Conservation (phyloP, 768 basidiomycete genomes). For the Psilocybe cubensis region DNA sequence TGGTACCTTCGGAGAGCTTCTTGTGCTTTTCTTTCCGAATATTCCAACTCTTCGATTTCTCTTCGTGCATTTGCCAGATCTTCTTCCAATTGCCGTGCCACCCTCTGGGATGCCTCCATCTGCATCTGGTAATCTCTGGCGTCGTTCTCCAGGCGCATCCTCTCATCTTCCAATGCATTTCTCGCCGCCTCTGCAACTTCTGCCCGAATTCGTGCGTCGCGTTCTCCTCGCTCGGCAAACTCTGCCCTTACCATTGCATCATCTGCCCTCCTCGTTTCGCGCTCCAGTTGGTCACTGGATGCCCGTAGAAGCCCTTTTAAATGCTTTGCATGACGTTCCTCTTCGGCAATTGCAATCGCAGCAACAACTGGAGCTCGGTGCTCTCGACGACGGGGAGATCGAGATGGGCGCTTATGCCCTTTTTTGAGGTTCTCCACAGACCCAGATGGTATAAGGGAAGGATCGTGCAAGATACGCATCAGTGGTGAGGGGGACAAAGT, state of each 20-base stretch:
- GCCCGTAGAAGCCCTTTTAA: slow-evolving; percentile 55
- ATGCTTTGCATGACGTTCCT: slow-evolving; percentile 59
- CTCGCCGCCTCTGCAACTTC: slow-evolving; percentile 45
- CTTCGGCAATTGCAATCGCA: slow-evolving; percentile 47
- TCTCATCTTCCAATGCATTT: slow-evolving; percentile 35
- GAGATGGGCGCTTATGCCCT: slow-evolving; percentile 34
- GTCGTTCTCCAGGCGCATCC: slow-evolving; percentile 37
- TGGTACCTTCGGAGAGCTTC: slow-evolving; percentile 47
- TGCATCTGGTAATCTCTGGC: slow-evolving; percentile 48
- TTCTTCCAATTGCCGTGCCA: slow-evolving; percentile 35
- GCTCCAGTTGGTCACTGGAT: slow-evolving; percentile 57
- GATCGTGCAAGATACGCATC: slow-evolving; percentile 24
- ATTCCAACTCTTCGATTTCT: slow-evolving; percentile 47
- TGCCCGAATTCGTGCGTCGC: slow-evolving; percentile 40
- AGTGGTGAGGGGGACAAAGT: slow-evolving; percentile 28
- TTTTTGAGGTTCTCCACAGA: slow-evolving; percentile 8
- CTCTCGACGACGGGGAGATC: slow-evolving; percentile 37
- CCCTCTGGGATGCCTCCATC: slow-evolving; percentile 49
- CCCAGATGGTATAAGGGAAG: slow-evolving; percentile 17
- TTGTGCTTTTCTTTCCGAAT: slow-evolving; percentile 37
- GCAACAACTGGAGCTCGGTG: slow-evolving; percentile 41
- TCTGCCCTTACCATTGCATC: slow-evolving; percentile 54
- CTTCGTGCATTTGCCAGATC: slow-evolving; percentile 40
- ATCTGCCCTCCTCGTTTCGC: slow-evolving; percentile 58
- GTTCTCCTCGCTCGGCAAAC: slow-evolving; percentile 51